These are phyloP conservation scores for Scedosporium boydii DNA, from an alignment of 2,329 filamentous ascomycete species.

Conservation along the genomic window DNA sequence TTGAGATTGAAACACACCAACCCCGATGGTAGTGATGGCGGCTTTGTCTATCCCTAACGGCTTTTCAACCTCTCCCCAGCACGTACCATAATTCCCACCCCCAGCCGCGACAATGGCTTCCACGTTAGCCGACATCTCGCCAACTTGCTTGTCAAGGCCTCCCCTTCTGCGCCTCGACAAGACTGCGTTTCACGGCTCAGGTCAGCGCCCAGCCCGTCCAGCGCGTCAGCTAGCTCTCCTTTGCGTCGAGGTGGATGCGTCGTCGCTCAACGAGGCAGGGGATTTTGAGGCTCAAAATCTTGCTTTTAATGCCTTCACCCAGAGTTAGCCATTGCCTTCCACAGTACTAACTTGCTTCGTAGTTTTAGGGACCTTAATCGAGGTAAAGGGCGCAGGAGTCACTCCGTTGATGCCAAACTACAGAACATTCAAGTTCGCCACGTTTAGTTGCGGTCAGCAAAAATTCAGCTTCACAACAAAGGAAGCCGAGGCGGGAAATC, in stretches of 20 bases:
- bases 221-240: conserved; percentile 51
- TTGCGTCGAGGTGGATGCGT: conserved; percentile 24
- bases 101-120: conserved; percentile 75
- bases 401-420: too few relatives aligned
- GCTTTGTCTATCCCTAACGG: background rate
- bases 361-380: too few relatives aligned
- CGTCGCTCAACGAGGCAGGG: conserved; percentile 30
- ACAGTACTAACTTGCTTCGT: conserved; percentile 40
- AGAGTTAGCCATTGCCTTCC: background rate
- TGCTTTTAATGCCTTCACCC: background rate
- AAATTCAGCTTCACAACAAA: too few relatives aligned
- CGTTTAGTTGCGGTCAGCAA: too few relatives aligned
- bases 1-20: background rate
- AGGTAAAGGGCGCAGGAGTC: too few relatives aligned
- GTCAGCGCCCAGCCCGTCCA: conserved; percentile 75
- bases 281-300: too few relatives aligned
- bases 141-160: conserved; percentile 71
- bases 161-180: conserved; percentile 63
- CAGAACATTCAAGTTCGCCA: too few relatives aligned
- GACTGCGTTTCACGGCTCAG: conserved; percentile 70
- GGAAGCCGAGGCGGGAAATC: too few relatives aligned
- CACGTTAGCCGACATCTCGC: conserved; percentile 74
- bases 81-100: conserved; percentile 81
- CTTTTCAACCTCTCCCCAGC: conserved; percentile 54
- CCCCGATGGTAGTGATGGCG: background rate